Evolutionary conservation across 2,329 filamentous ascomycete genomes (phyloP).

Genomic region (Blumeriella jaapii): DNA sequence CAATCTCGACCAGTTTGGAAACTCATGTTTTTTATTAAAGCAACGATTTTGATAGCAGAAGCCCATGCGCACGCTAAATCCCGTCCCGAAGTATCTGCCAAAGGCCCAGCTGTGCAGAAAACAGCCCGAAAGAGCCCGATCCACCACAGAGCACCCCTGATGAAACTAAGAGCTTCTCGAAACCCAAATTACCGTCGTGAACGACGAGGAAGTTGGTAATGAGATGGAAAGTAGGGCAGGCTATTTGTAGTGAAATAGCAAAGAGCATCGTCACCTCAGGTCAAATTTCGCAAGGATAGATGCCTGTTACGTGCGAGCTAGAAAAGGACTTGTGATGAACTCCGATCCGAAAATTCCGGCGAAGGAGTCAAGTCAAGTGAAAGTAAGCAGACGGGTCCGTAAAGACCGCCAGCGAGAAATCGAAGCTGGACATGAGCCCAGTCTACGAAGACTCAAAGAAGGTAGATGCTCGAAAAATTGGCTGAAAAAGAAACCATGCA

Average conservation of each 20-base stretch:
- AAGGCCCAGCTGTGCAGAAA: not conserved
- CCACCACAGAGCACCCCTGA: not conserved
- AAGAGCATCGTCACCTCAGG: too few relatives aligned
- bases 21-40: too few relatives aligned
- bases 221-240: not conserved
- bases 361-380: too few relatives aligned
- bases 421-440: not conserved
- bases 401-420: too few relatives aligned
- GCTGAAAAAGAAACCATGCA: not conserved
- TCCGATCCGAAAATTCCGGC: too few relatives aligned
- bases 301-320: too few relatives aligned
- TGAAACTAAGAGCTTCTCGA: not conserved
- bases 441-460: not conserved
- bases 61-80: not conserved
- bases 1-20: too few relatives aligned
- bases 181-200: not conserved
- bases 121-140: not conserved
- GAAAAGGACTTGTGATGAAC: too few relatives aligned
- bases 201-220: not conserved
- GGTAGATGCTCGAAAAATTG: not conserved
- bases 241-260: not conserved
- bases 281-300: too few relatives aligned
- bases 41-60: not conserved
- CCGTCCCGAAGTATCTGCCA: not conserved
- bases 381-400: too few relatives aligned